Base-by-base conservation (phyloP, 1,284 basidiomycete genomes). In the Marasmius oreades region DNA sequence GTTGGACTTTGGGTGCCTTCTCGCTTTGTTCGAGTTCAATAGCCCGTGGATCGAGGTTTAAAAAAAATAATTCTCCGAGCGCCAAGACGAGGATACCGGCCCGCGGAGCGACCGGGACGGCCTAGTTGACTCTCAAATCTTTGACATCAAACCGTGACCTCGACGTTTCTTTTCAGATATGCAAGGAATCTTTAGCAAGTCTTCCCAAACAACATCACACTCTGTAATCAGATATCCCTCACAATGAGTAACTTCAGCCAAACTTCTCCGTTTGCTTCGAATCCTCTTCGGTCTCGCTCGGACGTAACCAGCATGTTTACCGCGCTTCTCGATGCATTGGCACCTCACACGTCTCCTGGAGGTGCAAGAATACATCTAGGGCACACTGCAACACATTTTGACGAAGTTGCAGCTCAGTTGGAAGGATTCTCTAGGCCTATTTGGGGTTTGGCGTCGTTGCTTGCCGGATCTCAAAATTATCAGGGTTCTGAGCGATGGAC, bases 351-450 rank as follows among this genome's bases (percentile, higher is more conserved):
- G 0, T 90, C 88, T 10, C 81, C 85, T 0, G 86, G 86, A 48
- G 87, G 88, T 8, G 83, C 88, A 5, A 77, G 85, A 39, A 79
- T 91, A 59, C 84, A 86, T 56, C 74, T 90, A 5, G 86, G 86
- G 2, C 76, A 84, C 66, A 89, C 88, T 0, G 88, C 82, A 2
- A 90, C 88, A 0, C 89, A 90, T 67, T 91, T 83, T 66, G 89
- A 92, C 66, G 82, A 88, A 55, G 71, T 75, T 8, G 88, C 89
- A 16, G 88, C 88, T 1, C 84, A 86, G 54, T 78, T 91, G 39
- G 88, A 92, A 64, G 85, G 87, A 1, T 92, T 89, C 64, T 85
- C 88, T 2, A 77, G 88, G 8, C 89, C 89, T 0, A 78, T 90
- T 42, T 91, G 89, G 88, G 88, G 86, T 8, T 75, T 91, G 3